Evolutionary conservation across 768 basidiomycete species (phyloP).

Genomic region (Hygrophoropsis aurantiaca): DNA sequence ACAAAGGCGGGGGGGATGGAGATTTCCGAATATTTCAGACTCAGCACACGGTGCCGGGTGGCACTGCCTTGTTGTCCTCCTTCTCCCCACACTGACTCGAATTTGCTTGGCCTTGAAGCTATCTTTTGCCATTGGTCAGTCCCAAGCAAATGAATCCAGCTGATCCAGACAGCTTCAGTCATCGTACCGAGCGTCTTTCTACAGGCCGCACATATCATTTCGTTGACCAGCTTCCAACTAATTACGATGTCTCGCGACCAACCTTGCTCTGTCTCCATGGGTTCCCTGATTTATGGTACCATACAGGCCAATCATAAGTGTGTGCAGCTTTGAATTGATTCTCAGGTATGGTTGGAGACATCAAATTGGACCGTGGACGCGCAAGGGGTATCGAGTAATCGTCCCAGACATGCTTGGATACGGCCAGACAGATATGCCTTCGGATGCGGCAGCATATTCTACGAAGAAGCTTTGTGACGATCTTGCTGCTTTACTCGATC

Average conservation of each 20-base stretch:
- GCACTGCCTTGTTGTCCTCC: constrained; percentile 14
- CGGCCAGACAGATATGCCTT: constrained; percentile 62
- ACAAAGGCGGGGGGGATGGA: constrained; percentile 23
- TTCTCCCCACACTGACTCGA: background rate
- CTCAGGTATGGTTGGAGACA: constrained; percentile 73
- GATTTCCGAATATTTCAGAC: constrained; percentile 19
- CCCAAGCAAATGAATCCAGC: constrained; percentile 9
- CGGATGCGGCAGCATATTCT: constrained; percentile 54
- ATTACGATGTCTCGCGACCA: constrained; percentile 34
- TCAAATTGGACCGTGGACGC: constrained; percentile 72
- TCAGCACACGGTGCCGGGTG: constrained; percentile 23
- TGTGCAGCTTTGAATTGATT: background rate
- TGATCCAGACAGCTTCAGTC: constrained; percentile 44
- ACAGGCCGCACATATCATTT: constrained; percentile 71
- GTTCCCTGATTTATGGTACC: constrained; percentile 67
- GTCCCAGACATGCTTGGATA: constrained; percentile 57
- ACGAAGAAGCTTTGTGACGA: constrained; percentile 61
- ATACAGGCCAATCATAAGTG: background rate
- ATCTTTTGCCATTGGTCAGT: background rate
- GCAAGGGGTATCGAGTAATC: constrained; percentile 60
- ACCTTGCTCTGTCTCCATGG: constrained; percentile 79
- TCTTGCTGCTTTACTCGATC: constrained; percentile 63
- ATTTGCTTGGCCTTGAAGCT: constrained; percentile 5
- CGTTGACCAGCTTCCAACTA: constrained; percentile 61
- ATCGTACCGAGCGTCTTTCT: constrained; percentile 47